These are phyloP conservation scores for Cladosporium austrohemisphaericum DNA, from an alignment of 2,329 filamentous ascomycete species.

Conservation along the genomic window DNA sequence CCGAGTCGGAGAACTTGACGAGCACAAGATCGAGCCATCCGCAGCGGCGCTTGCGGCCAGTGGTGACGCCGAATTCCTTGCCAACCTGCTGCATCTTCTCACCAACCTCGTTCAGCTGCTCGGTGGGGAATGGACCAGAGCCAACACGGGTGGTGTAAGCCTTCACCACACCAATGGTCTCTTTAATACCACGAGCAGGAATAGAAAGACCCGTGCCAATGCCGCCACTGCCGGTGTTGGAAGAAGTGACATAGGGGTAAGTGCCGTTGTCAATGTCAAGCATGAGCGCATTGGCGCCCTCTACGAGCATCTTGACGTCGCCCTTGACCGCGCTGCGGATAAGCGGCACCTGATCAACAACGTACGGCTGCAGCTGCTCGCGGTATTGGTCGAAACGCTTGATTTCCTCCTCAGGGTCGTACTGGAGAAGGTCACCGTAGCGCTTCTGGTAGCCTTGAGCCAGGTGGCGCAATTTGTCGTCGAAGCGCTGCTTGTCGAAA, in stretches of 20 bases:
- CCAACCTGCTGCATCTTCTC: constrained; percentile 56
- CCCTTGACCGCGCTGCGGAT: constrained; percentile 59
- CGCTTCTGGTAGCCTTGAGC: constrained; percentile 63
- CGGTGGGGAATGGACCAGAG: constrained; percentile 64
- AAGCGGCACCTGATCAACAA: constrained; percentile 64
- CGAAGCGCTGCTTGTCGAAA: constrained; percentile 64
- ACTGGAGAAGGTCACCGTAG: constrained; percentile 63
- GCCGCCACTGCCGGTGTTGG: constrained; percentile 58
- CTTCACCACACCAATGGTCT: constrained; percentile 64
- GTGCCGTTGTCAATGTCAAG: constrained; percentile 62
- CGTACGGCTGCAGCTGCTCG: constrained; percentile 55
- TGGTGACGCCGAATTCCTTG: constrained; percentile 54
- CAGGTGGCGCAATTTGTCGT: constrained; percentile 60
- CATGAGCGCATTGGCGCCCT: constrained; percentile 67
- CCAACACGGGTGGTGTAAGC: constrained; percentile 60
- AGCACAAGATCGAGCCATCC: constrained; percentile 67
- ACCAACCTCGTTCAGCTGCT: constrained; percentile 56
- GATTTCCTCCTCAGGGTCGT: constrained; percentile 69
- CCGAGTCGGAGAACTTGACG: constrained; percentile 59
- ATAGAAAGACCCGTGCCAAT: constrained; percentile 61
- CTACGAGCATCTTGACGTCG: constrained; percentile 60
- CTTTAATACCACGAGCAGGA: constrained; percentile 57
- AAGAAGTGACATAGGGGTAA: constrained; percentile 60
- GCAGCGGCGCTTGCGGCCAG: constrained; percentile 59
- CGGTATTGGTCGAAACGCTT: constrained; percentile 57